Evolutionary conservation across 169 alveolate species (phyloP), one percentile per base, ranked within the genome.

Genomic region (Eimeria maxima): DNA sequence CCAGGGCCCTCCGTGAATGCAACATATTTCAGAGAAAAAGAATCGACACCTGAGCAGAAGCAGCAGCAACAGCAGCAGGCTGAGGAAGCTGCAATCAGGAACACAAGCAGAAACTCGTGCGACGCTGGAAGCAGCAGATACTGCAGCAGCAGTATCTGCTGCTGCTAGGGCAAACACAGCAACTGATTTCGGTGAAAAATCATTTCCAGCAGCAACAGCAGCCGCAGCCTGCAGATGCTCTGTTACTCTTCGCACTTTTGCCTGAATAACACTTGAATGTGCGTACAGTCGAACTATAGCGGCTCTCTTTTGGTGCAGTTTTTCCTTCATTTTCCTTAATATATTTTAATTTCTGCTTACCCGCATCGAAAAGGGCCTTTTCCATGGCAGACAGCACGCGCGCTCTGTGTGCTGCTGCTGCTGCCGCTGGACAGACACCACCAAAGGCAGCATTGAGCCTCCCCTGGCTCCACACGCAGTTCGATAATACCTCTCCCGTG

Each of bases 1-100:
- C 95, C 95, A 4, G 95, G 95, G 55, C 95, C 95, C 50, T 73
- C 95, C 0, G 95, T 92, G 53, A 92, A 86, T 10, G 86, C 95
- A 18, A 92, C 65, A 11, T 81, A 86, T 11, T 44, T 20, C 33
- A 92, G 78, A 33, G 93, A 55, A 10, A 42, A 55, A 33, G 76
- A 4, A 47, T 69, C 88, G 42, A 24, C 42, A 8, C 84, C 95
- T 6, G 95, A 71, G 57, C 57, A 50, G 57, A 50, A 50, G 11
- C 57, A 7, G 57, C 57, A 50, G 67, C 67, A 57, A 16, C 67
- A 57, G 67, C 67, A 57, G 67, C 67, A 57, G 22, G 22, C 24
- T 57, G 67, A 24, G 67, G 16, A 57, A 24, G 67, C 67, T 57
- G 67, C 10, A 5, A 57, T 14, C 67, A 57, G 22, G n/a, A 57